phyloP scores from a whole-genome alignment of 257 asterid genomes.

The Lavandula angustifolia region DNA sequence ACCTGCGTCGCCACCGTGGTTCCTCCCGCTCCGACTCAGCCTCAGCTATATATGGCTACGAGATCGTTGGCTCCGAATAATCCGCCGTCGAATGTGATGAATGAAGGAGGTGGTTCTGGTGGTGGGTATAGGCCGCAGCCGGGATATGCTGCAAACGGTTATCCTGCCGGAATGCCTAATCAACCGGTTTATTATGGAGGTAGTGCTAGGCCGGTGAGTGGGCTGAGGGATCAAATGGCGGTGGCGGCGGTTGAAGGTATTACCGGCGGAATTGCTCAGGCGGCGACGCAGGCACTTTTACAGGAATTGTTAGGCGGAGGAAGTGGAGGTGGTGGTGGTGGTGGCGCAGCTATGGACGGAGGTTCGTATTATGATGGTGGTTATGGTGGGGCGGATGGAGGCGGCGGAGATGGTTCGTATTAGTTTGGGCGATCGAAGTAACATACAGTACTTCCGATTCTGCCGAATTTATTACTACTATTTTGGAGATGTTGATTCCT shows the following conservation, averaged over 20 bases:
- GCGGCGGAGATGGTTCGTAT: conserved; percentile 34
- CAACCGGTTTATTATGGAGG: conserved; percentile 20
- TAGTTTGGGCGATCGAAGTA: neutral
- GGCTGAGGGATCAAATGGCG: conserved; percentile 33
- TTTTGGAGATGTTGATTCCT: too few relatives aligned
- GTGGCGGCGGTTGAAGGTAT: conserved; percentile 27
- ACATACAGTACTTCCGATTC: too few relatives aligned
- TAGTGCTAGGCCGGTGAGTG: conserved; percentile 20
- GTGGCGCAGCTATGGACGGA: conserved; percentile 20
- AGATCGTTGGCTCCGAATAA: neutral
- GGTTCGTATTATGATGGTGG: conserved; percentile 25
- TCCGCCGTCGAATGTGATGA: neutral
- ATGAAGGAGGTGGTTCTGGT: neutral
- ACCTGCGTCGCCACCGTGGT: conserved; percentile 37
- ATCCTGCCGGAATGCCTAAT: neutral
- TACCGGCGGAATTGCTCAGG: conserved; percentile 45
- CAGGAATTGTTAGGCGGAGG: conserved; percentile 34
- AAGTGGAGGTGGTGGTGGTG: conserved; percentile 24
- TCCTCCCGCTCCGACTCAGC: neutral
- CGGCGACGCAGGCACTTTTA: conserved; percentile 37
- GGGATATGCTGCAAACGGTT: neutral
- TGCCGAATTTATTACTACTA: too few relatives aligned
- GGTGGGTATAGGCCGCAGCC: conserved; percentile 12
- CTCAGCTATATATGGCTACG: neutral
- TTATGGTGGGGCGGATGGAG: conserved; percentile 33